Conservation (phyloP, 2,329 filamentous ascomycete genomes). For the Sordariomycetes sp. region DNA sequence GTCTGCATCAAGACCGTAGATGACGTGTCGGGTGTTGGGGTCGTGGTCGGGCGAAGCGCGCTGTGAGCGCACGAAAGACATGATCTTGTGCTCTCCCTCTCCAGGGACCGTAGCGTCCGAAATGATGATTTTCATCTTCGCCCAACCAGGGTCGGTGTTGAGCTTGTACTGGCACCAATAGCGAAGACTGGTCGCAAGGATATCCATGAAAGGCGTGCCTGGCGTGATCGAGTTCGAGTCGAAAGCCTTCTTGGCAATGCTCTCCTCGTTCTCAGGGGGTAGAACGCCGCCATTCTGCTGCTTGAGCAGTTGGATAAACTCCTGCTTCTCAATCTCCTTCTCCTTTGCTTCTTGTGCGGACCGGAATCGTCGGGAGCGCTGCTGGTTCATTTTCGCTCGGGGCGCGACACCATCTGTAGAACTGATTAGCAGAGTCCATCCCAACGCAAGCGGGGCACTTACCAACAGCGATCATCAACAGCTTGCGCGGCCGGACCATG, state of each 20-base stretch:
- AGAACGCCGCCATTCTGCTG: slow-evolving; percentile 62
- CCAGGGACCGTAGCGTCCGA: slow-evolving; percentile 96
- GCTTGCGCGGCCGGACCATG: slow-evolving; percentile 92
- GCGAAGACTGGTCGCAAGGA: slow-evolving; percentile 77
- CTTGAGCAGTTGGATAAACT: slow-evolving; percentile 76
- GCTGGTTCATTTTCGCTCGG: slow-evolving; percentile 99
- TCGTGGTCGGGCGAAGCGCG: slow-evolving; percentile 84
- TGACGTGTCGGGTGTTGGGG: slow-evolving; percentile 94
- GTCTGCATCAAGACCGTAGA: slow-evolving; percentile 96
- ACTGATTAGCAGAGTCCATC: slow-evolving; percentile 17
- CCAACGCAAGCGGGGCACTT: slow-evolving; percentile 23
- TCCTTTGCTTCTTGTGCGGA: slow-evolving; percentile 90
- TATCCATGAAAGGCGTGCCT: slow-evolving; percentile 97
- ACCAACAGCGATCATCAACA: slow-evolving; percentile 97
- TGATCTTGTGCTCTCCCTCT: slow-evolving; percentile 98
- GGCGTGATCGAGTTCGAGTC: slow-evolving; percentile 84
- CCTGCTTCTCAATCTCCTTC: slow-evolving; percentile 84
- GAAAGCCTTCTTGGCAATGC: slow-evolving; percentile 78
- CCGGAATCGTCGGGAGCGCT: slow-evolving; percentile 90
- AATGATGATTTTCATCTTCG: slow-evolving; percentile 93
- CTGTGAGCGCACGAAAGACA: slow-evolving; percentile 95
- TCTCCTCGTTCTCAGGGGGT: slow-evolving; percentile 51
- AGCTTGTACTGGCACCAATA: slow-evolving; percentile 98
- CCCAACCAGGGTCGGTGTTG: slow-evolving; percentile 94
- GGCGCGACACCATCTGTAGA: slow-evolving; percentile 82